Percentiles rank a stretch among this genome's conserved stretches.
phyloP scores from a whole-genome alignment of 495 filamentous ascomycete species.

The Neurospora discreta region DNA sequence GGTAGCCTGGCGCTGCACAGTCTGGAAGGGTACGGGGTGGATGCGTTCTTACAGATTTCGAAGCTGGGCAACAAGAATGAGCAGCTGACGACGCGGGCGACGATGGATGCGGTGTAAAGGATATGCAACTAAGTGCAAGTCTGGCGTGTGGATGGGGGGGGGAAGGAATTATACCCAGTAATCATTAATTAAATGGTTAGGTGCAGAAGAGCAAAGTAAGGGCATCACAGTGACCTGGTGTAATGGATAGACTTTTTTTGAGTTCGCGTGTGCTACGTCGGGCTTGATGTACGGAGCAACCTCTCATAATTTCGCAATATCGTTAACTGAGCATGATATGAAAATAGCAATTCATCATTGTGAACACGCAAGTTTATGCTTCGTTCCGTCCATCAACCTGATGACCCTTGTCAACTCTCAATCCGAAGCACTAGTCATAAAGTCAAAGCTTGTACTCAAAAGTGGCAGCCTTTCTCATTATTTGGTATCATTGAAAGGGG shows the following conservation, averaged over 20 bases:
- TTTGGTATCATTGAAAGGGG: conserved; percentile 31
- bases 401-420: neutral
- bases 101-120: conserved; percentile 73
- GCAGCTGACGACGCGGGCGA: conserved; percentile 78
- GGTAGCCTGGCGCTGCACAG: conserved; percentile 86
- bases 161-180: neutral
- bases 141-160: neutral
- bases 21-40: conserved; percentile 93
- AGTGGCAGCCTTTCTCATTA: conserved; percentile 30
- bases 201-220: neutral
- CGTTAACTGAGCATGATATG: neutral
- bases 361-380: neutral
- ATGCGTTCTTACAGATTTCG: conserved; percentile 93
- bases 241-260: neutral
- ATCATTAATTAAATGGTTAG: neutral
- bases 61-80: conserved; percentile 99
- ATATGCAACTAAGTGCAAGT: neutral
- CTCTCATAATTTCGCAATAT: neutral
- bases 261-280: neutral
- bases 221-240: neutral
- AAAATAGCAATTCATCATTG: neutral
- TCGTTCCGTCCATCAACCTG: neutral
- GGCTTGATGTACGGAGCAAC: neutral
- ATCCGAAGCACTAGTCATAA: neutral
- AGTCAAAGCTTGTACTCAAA: neutral